Evolutionary conservation across 176 grass and related monocot genomes (phyloP), one percentile per base, ranked within the genome.

Genomic region (Aegilops tauschii): DNA sequence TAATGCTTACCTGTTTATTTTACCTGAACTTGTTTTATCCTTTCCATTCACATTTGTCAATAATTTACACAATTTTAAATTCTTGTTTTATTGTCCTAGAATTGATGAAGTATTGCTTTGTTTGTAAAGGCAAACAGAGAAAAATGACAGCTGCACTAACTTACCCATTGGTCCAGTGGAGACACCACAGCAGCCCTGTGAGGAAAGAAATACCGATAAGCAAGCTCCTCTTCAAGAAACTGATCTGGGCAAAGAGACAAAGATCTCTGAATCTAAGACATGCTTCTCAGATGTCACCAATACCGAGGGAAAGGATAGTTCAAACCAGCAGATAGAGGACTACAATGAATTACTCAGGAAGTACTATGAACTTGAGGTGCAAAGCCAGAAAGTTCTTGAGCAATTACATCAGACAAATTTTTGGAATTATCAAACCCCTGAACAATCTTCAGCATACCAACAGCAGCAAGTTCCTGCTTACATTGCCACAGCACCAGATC

Each of bases 351-450:
- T 98, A 29, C 78, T 95, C 14, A 95, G 80, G 67, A 89, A 88
- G 59, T 98, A 95, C 34, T 95, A 92, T 50, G 91, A 98, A 77
- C 91, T 98, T 81, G 95, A 95, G 68, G 91, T 89, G 59, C 78
- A 98, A 73, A 93, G 91, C 84, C 91, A 83, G 68, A 85, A 88
- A 50, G 63, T 95, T 92, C 89, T 98, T 54, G 87, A 93, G 80
- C 93, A 98, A 68, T 83, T 98, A 69, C 86, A 95, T 59, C 87
- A 95, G 69, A 61, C 87, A 36, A 92, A 83, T 86, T 95, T 95
- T 73, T 93, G 81, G 77, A 91, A 87, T 87, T 82, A 88, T 82
- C 82, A 93, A 92, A 80, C 9, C 37, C 73, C 83, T 50, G 78
- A 44, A 70, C 79, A 89, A 89, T 82, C 88, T 85, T 84, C 80